Evolutionary conservation across 495 filamentous ascomycete genomes (phyloP).

Genomic region (Penicillium roqueforti): DNA sequence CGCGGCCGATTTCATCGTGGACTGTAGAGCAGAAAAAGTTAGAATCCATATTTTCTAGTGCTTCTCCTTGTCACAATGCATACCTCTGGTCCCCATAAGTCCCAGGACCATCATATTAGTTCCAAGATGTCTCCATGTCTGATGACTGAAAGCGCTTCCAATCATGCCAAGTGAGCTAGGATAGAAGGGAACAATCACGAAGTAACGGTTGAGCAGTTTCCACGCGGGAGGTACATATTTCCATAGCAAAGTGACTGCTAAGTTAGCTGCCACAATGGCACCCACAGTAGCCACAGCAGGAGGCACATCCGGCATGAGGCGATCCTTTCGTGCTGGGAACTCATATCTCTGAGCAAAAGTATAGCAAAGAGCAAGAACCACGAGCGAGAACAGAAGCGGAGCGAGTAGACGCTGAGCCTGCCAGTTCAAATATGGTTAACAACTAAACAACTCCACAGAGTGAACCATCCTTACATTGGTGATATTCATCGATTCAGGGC

Average conservation of each 20-base stretch:
- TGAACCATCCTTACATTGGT: constrained; percentile 30
- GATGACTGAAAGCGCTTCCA: constrained; percentile 76
- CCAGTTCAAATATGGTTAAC: constrained; percentile 4
- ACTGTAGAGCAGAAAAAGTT: constrained; percentile 35
- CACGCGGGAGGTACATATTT: constrained; percentile 60
- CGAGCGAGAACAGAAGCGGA: constrained; percentile 52
- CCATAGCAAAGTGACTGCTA: constrained; percentile 61
- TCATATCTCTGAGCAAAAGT: constrained; percentile 58
- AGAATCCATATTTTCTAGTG: not conserved
- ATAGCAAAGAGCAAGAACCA: constrained; percentile 47
- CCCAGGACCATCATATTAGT: constrained; percentile 67
- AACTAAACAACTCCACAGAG: not conserved
- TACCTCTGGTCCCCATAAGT: constrained; percentile 54
- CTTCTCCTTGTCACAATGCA: constrained; percentile 14
- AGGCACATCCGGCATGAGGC: constrained; percentile 70
- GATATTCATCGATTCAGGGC: constrained; percentile 29
- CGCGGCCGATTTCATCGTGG: constrained; percentile 85
- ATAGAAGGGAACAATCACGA: constrained; percentile 65
- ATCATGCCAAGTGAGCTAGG: constrained; percentile 62
- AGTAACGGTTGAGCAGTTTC: constrained; percentile 72
- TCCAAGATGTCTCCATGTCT: constrained; percentile 57
- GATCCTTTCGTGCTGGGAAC: constrained; percentile 51
- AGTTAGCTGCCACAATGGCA: constrained; percentile 61
- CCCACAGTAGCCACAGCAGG: constrained; percentile 75
- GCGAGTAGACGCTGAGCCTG: constrained; percentile 61